These are phyloP conservation scores for Pleodorina starrii DNA, from an alignment of 139 green algal genomes.

Conservation along the genomic window DNA sequence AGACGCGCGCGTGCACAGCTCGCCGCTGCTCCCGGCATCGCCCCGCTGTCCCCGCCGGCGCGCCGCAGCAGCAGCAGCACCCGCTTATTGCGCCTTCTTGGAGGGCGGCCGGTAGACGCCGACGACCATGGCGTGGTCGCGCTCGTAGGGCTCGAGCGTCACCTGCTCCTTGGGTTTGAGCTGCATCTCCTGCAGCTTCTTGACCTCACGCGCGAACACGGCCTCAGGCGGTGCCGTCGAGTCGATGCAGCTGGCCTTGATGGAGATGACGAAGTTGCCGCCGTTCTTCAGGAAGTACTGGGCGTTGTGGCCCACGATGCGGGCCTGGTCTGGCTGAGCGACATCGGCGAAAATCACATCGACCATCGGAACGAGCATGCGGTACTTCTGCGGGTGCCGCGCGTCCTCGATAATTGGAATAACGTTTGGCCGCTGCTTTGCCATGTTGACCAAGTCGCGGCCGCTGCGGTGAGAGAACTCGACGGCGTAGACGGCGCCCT, in stretches of 20 bases:
- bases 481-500: conserved; percentile 97
- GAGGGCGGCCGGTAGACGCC: conserved; percentile 81
- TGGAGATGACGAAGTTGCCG: conserved; percentile 98
- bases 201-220: conserved; percentile 95
- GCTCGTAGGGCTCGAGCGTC: conserved; percentile 99
- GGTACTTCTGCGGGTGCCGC: conserved; percentile 97
- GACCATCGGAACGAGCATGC: conserved; percentile 99
- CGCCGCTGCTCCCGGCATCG: too few species aligned
- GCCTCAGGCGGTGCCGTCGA: conserved; percentile 96
- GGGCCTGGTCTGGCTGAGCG: conserved; percentile 95
- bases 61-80: too few species aligned
- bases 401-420: conserved; percentile 99
- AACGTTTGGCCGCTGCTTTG: conserved; percentile 99
- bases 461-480: conserved; percentile 98
- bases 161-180: conserved; percentile 99
- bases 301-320: conserved; percentile 98
- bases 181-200: conserved; percentile 98
- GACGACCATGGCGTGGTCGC: conserved; percentile 98
- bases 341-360: conserved; percentile 99
- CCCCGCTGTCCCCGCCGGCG: too few species aligned
- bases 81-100: conserved; percentile 71
- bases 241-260: conserved; percentile 99
- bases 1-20: too few species aligned
- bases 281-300: conserved; percentile 99
- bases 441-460: conserved; percentile 99